phyloP scores from a whole-genome alignment of 1,284 basidiomycete species.

The Cryptococcus sp. region DNA sequence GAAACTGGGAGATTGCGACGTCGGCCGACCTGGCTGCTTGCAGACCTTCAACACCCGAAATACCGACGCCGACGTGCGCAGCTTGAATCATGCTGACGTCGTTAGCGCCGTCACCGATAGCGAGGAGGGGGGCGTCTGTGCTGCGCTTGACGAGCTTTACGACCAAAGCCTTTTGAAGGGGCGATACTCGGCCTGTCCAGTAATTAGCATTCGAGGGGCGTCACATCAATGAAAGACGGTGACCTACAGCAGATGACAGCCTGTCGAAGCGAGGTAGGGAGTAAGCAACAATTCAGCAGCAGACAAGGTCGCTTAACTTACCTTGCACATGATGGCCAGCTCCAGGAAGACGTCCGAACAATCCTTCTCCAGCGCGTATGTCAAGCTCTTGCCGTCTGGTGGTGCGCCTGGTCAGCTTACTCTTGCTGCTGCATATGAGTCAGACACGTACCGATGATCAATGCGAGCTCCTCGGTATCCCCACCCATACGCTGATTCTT shows the following conservation, averaged over 20 bases:
- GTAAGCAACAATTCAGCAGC: not conserved
- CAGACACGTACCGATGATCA: conserved; percentile 74
- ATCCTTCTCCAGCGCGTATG: conserved; percentile 89
- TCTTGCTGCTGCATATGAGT: not conserved
- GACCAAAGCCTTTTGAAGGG: conserved; percentile 94
- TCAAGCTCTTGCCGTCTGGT: conserved; percentile 88
- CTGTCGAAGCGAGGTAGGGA: conserved; percentile 6
- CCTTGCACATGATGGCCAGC: conserved; percentile 94
- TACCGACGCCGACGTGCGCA: conserved; percentile 79
- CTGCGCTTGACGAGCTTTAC: conserved; percentile 99
- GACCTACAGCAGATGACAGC: conserved; percentile 91
- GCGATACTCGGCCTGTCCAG: conserved; percentile 82
- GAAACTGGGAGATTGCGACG: conserved; percentile 96
- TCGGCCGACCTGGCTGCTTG: conserved; percentile 97
- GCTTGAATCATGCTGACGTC: conserved; percentile 63
- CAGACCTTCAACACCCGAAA: conserved; percentile 96
- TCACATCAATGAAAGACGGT: not conserved
- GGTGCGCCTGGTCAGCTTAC: not conserved
- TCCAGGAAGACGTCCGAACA: conserved; percentile 86
- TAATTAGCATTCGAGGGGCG: conserved; percentile 7
- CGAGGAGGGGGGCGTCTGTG: conserved; percentile 82
- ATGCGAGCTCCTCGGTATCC: conserved; percentile 88
- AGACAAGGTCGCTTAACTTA: conserved; percentile 11
- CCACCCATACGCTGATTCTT: conserved; percentile 87
- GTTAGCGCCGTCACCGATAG: conserved; percentile 71